Base-by-base conservation (phyloP, 345 rosid genomes). In the Trapa incisa region DNA sequence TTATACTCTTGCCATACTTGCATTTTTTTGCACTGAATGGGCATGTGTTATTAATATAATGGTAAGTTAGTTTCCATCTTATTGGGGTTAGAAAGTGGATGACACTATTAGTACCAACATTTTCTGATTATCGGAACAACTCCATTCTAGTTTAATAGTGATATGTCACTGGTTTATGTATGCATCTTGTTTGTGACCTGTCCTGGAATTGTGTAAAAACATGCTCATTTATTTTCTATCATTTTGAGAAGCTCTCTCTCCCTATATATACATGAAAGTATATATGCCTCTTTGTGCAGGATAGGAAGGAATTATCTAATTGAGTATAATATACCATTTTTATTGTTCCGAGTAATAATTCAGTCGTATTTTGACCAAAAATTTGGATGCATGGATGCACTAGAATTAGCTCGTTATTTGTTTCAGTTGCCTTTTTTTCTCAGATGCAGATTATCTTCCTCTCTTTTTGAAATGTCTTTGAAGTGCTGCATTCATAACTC, bases 401-500 rank as follows among this genome's bases (percentile, higher is more conserved):
- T 1, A 4, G 61, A 29, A 32, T 36, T 22, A 57, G 9, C 36
- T 3, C 32, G 61, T 10, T 57, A 10, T 17, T 52, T 16, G 29
- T 52, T 52, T 16, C 57, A 1, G 7, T 52, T 52, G 0, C 17
- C 16, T 6, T 17, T 57, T 57, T 57, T 22, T n/a, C 13, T 29
- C 13, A 9, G 37, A 29, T 29, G 61, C 29, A 8, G 61, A 33
- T 57, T 57, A 1, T 2, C 61, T 5, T 3, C 3, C 37, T 57
- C 61, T 22, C 36, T 22, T 57, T 2, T 32, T 22, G 61, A 29
- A 29, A 5, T 57, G 0, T 57, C 37, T 32, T 0, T 57, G 2
- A 17, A 58, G 37, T 47, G 45, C 60, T 69, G 4, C 3, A 3
- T 47, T 69, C 38, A 37, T 74, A 64, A 75, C 2, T 9, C 50